Base-by-base conservation (phyloP, 192 early-diverging fungal species). In the Podila clonocystis region DNA sequence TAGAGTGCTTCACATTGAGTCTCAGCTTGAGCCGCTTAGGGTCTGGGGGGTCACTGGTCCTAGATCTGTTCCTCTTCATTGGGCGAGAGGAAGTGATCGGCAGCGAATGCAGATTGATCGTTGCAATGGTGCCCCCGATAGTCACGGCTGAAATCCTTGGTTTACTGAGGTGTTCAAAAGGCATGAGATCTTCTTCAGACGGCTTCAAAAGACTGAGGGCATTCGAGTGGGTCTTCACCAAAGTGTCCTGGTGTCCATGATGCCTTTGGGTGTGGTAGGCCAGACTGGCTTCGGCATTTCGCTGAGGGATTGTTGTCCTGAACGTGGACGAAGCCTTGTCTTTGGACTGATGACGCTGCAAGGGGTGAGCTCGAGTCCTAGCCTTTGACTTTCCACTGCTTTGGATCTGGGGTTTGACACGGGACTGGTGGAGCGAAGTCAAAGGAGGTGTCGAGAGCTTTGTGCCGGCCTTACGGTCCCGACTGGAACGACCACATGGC, bases 21-120 rank as follows among this genome's bases (percentile, higher is more conserved):
- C 48, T 31, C 4, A 65, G 38, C 26, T 41, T 65, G 24, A 65
- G 20, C 1, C 63, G 63, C 63, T 65, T 65, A 17, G 62, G 5
- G n/a, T 24, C 31, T 63, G 62, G 20, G 2, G 20, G 30, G 4
- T 29, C 30, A 55, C 52, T 24, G 8, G 24, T 6, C 50, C 19
- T 52, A 22, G 52, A 55, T 7, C 5, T n/a, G n/a, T 22, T 17
- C 24, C 52, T n/a, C 19, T 55, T 55, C 24, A 26, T 9, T n/a
- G 52, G 17, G 52, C 20, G 52, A 26, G 52, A 55, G 20, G 52
- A 22, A 19, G 13, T 45, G 41, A 15, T 17, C 41, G 52, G 9
- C 52, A 55, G 5, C 9, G 22, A n/a, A 24, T 24, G 52, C 1
- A 55, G 6, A 6, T 55, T 55, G 52, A 55, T 55, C 17, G 52